phyloP scores from a whole-genome alignment of 2,329 filamentous ascomycete genomes.

The Lasiodiplodia sp. region DNA sequence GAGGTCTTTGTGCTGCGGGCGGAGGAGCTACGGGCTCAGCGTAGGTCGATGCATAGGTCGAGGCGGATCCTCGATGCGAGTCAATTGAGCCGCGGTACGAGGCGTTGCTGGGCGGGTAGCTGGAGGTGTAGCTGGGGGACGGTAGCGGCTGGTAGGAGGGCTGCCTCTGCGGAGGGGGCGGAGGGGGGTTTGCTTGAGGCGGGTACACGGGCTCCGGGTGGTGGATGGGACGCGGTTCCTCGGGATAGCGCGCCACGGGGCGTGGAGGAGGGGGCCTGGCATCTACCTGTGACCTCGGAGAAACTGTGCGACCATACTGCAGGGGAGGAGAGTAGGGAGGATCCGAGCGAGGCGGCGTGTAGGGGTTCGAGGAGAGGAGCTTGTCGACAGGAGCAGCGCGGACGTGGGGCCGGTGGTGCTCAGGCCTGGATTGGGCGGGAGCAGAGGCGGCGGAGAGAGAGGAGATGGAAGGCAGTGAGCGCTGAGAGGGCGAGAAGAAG shows the following conservation, averaged over 20 bases:
- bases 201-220: constrained; percentile 45
- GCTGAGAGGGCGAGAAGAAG: constrained; percentile 42
- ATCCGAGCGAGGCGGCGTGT: constrained; percentile 50
- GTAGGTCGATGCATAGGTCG: constrained; percentile 37
- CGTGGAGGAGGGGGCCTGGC: constrained; percentile 7
- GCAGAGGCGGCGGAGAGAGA: constrained; percentile 36
- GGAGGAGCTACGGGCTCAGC: constrained; percentile 43
- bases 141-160: constrained; percentile 38
- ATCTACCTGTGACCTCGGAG: constrained; percentile 43
- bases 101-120: constrained; percentile 47
- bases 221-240: constrained; percentile 42
- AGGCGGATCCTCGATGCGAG: constrained; percentile 47
- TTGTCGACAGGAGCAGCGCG: constrained; percentile 46
- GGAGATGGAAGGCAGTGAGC: constrained; percentile 45
- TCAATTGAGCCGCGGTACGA: constrained; percentile 48
- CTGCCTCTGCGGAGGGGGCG: constrained; percentile 25
- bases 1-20: constrained; percentile 34
- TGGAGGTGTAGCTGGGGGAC: constrained; percentile 50
- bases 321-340: constrained; percentile 39
- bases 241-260: constrained; percentile 37
- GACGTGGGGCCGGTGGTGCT: constrained; percentile 36
- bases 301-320: constrained; percentile 45
- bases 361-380: constrained; percentile 45
- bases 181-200: constrained; percentile 46
- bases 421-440: constrained; percentile 34